Evolutionary conservation across 2,329 filamentous ascomycete genomes (phyloP), one percentile per base, ranked within the genome.

Genomic region (Penicillium nordicum): DNA sequence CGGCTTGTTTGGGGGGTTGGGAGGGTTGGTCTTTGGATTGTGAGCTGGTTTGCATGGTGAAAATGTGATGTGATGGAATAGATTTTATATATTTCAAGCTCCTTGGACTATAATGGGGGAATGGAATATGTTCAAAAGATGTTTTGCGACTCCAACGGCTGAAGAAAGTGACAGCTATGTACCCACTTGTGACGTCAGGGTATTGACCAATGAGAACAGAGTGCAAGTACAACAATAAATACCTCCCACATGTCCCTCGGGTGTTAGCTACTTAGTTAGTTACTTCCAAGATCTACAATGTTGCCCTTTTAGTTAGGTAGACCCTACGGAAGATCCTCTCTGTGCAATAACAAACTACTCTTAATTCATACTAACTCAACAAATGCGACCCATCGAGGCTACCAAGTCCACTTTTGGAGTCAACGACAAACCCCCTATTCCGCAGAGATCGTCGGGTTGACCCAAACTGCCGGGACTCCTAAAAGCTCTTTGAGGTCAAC

Each of bases 1-100:
- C 59, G 4, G 69, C 63, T 68, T 74, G 53, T 60, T 73, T 72
- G 21, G 71, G 68, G 4, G 72, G 72, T 60, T 74, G 71, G 23
- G 64, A 48, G 14, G 65, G 62, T 57, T 67, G 64, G 25, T 23
- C 25, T 50, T 51, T 50, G 16, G 57, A n/a, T 46, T 55, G 54
- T 8, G 58, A 53, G 32, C 55, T 50, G 21, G 59, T 55, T 34
- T 64, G 37, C 67, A 70, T 50, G 12, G 18, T 37, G 11, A 21
- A 21, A 21, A 29, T 34, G 7, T 1, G 12, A 38, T 18, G n/a
- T 18, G 16, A 18, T n/a, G 7, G 8, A 36, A 36, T 10, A 10
- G 9, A 11, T n/a, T n/a, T 16, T 8, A 9, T 11, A 18, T 11
- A 18, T 37, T 37, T 0, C 4, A n/a, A n/a, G 34, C 18, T 21